A percentile compares a stretch with the other conserved stretches of the same genome.
phyloP scores from a whole-genome alignment of 75 land plant species.

The Sequoiadendron giganteum region DNA sequence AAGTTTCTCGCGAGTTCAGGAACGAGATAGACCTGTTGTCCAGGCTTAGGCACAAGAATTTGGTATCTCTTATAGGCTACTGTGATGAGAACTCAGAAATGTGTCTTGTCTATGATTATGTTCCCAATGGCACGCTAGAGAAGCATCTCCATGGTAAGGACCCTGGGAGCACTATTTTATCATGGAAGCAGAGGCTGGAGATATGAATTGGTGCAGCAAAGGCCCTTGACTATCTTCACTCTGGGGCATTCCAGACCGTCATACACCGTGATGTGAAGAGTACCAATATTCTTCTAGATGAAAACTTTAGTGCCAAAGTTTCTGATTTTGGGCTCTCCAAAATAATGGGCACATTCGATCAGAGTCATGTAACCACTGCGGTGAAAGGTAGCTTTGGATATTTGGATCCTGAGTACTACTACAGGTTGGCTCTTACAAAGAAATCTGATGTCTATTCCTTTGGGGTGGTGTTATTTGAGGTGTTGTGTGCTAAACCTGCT shows the following conservation, averaged over 20 bases:
- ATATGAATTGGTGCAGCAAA: no score
- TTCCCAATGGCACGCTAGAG: slow-evolving; percentile 11
- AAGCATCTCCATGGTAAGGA: slow-evolving; percentile 15
- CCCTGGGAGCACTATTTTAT: not conserved
- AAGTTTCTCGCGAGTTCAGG: no score
- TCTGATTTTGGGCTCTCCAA: slow-evolving; percentile 37
- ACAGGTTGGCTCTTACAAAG: not conserved
- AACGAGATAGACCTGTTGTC: no score
- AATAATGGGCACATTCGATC: slow-evolving; percentile 22
- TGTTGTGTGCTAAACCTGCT: no score
- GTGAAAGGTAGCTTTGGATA: slow-evolving; percentile 32
- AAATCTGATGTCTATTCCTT: not conserved
- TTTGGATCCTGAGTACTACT: slow-evolving; percentile 37
- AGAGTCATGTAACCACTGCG: slow-evolving; percentile 26
- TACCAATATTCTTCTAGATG: no score
- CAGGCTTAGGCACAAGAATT: not conserved
- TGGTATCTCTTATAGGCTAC: slow-evolving; percentile 27
- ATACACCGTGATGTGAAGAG: no score
- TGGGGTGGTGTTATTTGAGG: no score
- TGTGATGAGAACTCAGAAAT: slow-evolving; percentile 13
- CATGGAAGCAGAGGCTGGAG: slow-evolving; percentile 12
- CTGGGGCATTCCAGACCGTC: no score
- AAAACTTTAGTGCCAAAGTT: not conserved
- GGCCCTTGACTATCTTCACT: no score
- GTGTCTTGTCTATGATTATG: no score